A percentile compares a stretch with the other conserved stretches of the same genome.
Conservation (phyloP, 2,329 filamentous ascomycete genomes). For the Sarocladium brachiariae region DNA sequence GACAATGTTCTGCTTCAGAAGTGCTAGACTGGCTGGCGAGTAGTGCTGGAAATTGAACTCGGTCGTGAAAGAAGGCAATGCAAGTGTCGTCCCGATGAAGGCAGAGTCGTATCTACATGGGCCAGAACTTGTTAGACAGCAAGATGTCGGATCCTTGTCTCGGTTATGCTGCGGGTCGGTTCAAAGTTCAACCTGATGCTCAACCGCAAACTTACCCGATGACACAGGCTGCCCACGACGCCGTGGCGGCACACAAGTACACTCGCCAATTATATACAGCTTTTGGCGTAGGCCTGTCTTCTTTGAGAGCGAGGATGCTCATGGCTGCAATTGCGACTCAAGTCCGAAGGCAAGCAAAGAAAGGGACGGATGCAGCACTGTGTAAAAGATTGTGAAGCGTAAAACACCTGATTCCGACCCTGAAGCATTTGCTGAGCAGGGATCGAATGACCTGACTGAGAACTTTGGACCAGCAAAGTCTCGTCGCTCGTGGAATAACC, state of each 20-base stretch:
- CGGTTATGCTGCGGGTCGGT: background rate
- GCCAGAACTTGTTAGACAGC: slow-evolving; percentile 36
- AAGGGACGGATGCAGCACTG: no score
- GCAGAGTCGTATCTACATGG: slow-evolving; percentile 32
- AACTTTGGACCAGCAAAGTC: no score
- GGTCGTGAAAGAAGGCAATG: background rate
- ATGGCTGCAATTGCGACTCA: slow-evolving; percentile 26
- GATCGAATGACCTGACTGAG: no score
- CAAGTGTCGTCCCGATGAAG: slow-evolving; percentile 8
- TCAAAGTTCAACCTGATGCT: no score
- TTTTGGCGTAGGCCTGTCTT: slow-evolving; percentile 50
- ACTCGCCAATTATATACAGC: slow-evolving; percentile 57
- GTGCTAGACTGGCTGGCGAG: slow-evolving; percentile 38
- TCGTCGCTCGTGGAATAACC: no score
- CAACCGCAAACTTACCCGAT: slow-evolving; percentile 50
- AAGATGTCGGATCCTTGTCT: background rate
- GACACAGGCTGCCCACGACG: slow-evolving; percentile 50
- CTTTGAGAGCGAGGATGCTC: slow-evolving; percentile 43
- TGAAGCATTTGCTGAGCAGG: no score
- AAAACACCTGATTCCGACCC: no score
- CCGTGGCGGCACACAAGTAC: slow-evolving; percentile 45
- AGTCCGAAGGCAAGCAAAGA: no score
- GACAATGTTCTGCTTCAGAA: slow-evolving; percentile 69
- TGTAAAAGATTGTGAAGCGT: no score
- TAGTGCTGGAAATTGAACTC: slow-evolving; percentile 29